Evolutionary conservation across 352 stramenopile genomes (phyloP).

Genomic region (Phytophthora parvispora): DNA sequence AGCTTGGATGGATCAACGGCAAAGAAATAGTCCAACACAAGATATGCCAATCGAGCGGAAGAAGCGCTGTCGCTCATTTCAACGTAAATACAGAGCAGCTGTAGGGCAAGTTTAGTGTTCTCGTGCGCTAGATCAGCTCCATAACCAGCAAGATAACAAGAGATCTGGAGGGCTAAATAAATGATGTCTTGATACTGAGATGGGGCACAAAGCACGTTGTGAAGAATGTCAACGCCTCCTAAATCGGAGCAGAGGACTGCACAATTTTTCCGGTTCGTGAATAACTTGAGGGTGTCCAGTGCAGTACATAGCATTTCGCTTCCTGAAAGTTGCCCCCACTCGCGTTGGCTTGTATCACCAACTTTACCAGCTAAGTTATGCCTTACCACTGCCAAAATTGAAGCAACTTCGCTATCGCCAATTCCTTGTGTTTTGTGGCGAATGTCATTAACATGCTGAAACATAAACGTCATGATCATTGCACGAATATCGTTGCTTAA

Average conservation of each 20-base stretch:
- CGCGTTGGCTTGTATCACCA: conserved; percentile 4
- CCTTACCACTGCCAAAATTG: conserved; percentile 29
- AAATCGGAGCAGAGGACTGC: conserved; percentile 30
- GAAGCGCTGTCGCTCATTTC: conserved; percentile 5
- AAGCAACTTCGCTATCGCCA: conserved; percentile 26
- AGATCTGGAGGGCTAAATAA: conserved; percentile 44
- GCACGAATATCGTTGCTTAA: conserved; percentile 3
- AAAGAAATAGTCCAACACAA: conserved; percentile 50
- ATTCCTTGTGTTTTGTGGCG: conserved; percentile 39
- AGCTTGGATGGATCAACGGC: conserved; percentile 22
- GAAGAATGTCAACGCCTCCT: conserved; percentile 35
- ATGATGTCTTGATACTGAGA: conserved; percentile 34
- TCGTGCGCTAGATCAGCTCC: conserved; percentile 29
- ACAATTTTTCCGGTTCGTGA: conserved; percentile 39
- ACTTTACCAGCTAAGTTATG: conserved; percentile 17
- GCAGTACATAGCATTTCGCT: conserved; percentile 24
- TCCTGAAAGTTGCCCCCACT: conserved; percentile 5
- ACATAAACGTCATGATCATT: conserved; percentile 32
- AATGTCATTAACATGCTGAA: conserved; percentile 30
- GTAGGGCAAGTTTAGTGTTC: conserved; percentile 24
- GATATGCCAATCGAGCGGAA: conserved; percentile 33
- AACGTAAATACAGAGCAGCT: conserved; percentile 42
- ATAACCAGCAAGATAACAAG: conserved; percentile 46
- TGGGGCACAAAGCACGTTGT: conserved; percentile 43
- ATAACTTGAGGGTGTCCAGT: conserved; percentile 40